Conservation (phyloP, 2,329 filamentous ascomycete genomes). For the Knufia petricola region DNA sequence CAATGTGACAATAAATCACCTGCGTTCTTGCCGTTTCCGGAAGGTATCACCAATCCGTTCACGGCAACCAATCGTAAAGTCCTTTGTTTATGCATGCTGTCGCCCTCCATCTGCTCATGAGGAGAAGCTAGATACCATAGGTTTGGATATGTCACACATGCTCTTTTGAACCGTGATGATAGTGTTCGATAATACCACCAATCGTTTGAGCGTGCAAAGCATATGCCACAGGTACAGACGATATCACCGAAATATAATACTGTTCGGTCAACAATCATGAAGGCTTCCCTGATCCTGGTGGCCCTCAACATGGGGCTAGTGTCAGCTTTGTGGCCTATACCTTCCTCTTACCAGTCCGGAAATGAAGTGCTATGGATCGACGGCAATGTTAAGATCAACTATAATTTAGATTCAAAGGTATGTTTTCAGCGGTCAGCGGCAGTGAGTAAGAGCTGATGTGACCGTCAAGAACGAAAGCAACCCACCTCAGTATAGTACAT, state of each 20-base stretch:
- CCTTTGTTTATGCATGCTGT: background rate
- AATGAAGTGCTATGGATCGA: constrained; percentile 6
- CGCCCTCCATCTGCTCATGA: background rate
- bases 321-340: constrained; percentile 5
- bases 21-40: background rate
- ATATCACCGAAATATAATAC: too few species aligned
- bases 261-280: constrained; percentile 2
- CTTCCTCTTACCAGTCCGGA: background rate
- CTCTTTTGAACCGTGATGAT: too few species aligned
- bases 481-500: background rate
- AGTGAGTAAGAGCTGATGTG: constrained; percentile 3
- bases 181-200: background rate
- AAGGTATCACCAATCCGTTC: background rate
- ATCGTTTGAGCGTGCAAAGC: too few species aligned
- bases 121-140: background rate
- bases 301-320: background rate
- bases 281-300: background rate
- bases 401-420: background rate
- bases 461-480: background rate
- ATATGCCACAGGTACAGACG: too few species aligned
- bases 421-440: background rate
- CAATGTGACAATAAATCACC: background rate
- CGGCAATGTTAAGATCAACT: background rate
- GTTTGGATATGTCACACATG: too few species aligned
- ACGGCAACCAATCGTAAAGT: background rate